phyloP scores from a whole-genome alignment of 345 rosid species.

The Rhodamnia argentea region DNA sequence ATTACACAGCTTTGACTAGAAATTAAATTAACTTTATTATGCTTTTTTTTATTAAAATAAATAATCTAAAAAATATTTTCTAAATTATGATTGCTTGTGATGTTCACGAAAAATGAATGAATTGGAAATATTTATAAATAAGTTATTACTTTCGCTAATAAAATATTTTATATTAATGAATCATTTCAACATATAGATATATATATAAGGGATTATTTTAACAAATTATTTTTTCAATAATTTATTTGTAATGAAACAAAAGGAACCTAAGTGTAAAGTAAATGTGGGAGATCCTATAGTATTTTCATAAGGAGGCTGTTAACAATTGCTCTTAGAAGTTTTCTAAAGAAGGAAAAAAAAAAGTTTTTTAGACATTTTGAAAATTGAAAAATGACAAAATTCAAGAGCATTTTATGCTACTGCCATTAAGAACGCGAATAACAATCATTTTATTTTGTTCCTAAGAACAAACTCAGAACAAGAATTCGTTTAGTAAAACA shows the following conservation, averaged over 20 bases:
- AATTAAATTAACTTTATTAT: too few relatives aligned
- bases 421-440: too few relatives aligned
- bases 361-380: neutral
- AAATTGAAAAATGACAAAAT: neutral
- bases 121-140: neutral
- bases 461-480: too few relatives aligned
- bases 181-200: neutral
- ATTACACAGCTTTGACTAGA: too few relatives aligned
- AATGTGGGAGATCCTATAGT: neutral
- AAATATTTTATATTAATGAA: neutral
- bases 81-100: neutral
- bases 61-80: neutral
- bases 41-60: neutral
- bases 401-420: too few relatives aligned
- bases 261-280: neutral
- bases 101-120: neutral
- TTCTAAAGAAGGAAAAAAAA: neutral
- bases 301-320: neutral
- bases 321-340: neutral
- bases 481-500: too few relatives aligned
- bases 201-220: neutral
- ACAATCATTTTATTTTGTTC: too few relatives aligned
- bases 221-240: neutral
- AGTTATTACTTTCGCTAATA: neutral
- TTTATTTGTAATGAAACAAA: neutral